phyloP scores from a whole-genome alignment of 345 rosid genomes.

The Brassica juncea region DNA sequence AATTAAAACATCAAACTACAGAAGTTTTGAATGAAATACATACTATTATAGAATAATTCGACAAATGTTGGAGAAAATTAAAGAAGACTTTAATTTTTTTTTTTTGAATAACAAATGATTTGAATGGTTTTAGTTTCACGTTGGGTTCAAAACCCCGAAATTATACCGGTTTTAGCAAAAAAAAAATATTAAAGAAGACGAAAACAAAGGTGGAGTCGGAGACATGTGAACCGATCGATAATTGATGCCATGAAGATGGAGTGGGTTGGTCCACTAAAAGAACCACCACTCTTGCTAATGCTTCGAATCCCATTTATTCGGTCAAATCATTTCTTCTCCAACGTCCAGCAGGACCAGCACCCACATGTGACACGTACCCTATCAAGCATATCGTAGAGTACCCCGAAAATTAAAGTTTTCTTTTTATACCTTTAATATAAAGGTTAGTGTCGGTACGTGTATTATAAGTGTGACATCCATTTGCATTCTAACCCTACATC shows the following conservation, averaged over 20 bases:
- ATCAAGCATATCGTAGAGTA: constrained; percentile 8
- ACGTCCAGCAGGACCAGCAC: constrained; percentile 41
- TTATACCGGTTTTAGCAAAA: no score
- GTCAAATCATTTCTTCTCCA: constrained; percentile 41
- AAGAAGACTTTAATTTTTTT: no score
- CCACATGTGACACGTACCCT: constrained; percentile 41
- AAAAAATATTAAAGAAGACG: not conserved
- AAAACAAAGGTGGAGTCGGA: constrained; percentile 24
- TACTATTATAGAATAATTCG: no score
- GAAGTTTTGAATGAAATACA: no score
- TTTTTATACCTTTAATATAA: not conserved
- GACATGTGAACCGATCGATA: constrained; percentile 30
- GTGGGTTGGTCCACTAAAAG: constrained; percentile 36
- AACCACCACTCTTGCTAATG: constrained; percentile 19
- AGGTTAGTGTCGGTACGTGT: constrained; percentile 28
- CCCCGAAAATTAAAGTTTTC: not conserved
- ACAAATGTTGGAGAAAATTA: no score
- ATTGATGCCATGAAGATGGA: constrained; percentile 29
- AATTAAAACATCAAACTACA: no score
- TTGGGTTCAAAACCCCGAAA: no score
- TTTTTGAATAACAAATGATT: no score
- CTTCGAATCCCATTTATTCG: constrained; percentile 34
- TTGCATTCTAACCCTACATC: constrained; percentile 2
- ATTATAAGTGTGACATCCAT: constrained; percentile 29
- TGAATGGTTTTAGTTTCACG: no score